phyloP scores from a whole-genome alignment of 73 alveolate genomes.

The Paramecium caudatum region DNA sequence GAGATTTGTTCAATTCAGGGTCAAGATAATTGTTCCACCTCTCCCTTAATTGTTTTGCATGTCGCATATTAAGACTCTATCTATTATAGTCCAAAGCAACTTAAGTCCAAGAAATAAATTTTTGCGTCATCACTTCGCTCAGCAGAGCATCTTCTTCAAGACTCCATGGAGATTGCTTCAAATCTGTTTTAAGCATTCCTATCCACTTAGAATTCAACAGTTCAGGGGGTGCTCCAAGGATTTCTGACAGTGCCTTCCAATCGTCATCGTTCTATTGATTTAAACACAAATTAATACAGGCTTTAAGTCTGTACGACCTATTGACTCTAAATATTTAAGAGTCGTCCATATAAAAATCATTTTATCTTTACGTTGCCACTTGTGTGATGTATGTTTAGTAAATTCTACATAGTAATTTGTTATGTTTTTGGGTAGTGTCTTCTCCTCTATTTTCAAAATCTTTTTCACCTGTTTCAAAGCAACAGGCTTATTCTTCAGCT shows the following conservation, averaged over 20 bases:
- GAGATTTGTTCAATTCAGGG: conserved; percentile 87
- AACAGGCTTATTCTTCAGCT: conserved; percentile 56
- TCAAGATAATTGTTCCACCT: conserved; percentile 93
- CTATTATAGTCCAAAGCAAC: conserved; percentile 54
- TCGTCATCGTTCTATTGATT: conserved; percentile 57
- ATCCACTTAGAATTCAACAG: conserved; percentile 49
- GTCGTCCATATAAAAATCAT: conserved; percentile 50
- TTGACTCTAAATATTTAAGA: conserved; percentile 48
- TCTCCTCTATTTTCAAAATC: conserved; percentile 53
- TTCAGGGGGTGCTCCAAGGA: conserved; percentile 28
- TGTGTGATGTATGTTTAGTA: conserved; percentile 30
- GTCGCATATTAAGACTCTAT: conserved; percentile 68
- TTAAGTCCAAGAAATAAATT: conserved; percentile 52
- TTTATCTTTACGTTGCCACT: conserved; percentile 66
- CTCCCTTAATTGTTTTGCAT: conserved; percentile 95
- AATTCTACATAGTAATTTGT: conserved; percentile 31
- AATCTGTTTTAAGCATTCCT: conserved; percentile 27
- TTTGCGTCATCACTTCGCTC: conserved; percentile 34
- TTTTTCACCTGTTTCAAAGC: conserved; percentile 55
- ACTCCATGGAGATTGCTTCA: conserved; percentile 65
- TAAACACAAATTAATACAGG: conserved; percentile 36
- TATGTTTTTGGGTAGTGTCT: conserved; percentile 50
- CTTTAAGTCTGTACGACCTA: conserved; percentile 32
- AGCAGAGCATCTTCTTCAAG: conserved; percentile 55
- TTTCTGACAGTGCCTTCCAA: conserved; percentile 11